phyloP scores from a whole-genome alignment of 768 basidiomycete genomes.

The Suillus americanus region DNA sequence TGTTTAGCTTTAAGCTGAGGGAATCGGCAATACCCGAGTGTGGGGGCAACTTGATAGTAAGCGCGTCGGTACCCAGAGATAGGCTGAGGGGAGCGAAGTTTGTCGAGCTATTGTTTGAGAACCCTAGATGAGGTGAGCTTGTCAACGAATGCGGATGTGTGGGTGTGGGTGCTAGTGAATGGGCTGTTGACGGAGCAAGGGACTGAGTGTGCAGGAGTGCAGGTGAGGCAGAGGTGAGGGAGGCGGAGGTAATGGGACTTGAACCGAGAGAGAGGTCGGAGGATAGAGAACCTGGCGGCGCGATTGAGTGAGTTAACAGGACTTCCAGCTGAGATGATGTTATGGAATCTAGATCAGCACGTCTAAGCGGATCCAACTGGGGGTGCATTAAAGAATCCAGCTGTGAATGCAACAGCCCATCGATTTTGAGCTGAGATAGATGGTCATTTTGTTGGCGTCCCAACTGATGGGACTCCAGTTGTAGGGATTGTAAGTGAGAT shows the following conservation, averaged over 20 bases:
- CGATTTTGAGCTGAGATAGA: constrained; percentile 6
- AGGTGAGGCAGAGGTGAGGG: constrained; percentile 25
- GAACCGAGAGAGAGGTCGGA: not conserved
- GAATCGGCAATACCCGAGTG: not conserved
- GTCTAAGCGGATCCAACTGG: constrained; percentile 26
- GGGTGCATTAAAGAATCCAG: constrained; percentile 18
- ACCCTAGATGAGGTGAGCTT: constrained; percentile 26
- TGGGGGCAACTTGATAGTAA: constrained; percentile 11
- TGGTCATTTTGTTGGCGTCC: constrained; percentile 21
- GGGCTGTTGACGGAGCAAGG: constrained; percentile 17
- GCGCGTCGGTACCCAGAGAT: constrained; percentile 9
- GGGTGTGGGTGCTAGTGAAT: constrained; percentile 20
- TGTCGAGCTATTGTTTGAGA: constrained; percentile 23
- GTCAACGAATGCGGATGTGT: constrained; percentile 28
- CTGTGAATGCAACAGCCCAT: constrained; percentile 20
- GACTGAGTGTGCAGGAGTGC: constrained; percentile 19
- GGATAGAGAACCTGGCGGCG: constrained; percentile 3
- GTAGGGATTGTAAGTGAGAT: constrained; percentile 6
- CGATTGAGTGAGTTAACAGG: constrained; percentile 19
- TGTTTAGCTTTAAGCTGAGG: constrained; percentile 19
- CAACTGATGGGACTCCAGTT: constrained; percentile 3
- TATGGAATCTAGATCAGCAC: constrained; percentile 26
- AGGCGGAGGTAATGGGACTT: constrained; percentile 14
- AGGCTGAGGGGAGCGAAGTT: constrained; percentile 17
- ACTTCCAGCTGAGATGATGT: constrained; percentile 29